These are phyloP conservation scores for Suillus decipiens DNA, from an alignment of 768 basidiomycete genomes.

Conservation along the genomic window DNA sequence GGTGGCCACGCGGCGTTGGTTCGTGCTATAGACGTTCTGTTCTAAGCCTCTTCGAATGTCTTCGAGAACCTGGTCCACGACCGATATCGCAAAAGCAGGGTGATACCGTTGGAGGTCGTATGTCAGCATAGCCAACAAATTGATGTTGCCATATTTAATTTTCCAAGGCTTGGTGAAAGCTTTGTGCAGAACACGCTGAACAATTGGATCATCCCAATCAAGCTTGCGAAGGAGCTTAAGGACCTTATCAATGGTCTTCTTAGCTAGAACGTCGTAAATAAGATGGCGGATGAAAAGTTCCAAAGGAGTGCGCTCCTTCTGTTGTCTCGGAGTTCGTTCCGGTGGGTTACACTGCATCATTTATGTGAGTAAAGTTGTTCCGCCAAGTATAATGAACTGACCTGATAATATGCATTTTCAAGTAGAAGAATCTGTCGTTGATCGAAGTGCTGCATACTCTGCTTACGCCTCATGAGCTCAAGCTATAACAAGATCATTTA, in stretches of 20 bases:
- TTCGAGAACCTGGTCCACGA: constrained; percentile 95
- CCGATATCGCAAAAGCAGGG: constrained; percentile 80
- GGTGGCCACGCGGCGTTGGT: constrained; percentile 89
- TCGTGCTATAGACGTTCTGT: constrained; percentile 92
- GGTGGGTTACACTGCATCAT: constrained; percentile 88
- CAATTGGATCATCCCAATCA: constrained; percentile 82
- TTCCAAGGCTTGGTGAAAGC: constrained; percentile 99
- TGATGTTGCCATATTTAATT: constrained; percentile 88
- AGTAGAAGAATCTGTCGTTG: constrained; percentile 85
- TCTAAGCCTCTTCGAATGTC: constrained; percentile 90
- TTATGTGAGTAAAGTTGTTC: constrained; percentile 11
- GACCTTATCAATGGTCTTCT: constrained; percentile 95
- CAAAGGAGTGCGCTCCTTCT: constrained; percentile 82
- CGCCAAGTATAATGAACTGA: constrained; percentile 30
- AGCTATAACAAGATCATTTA: constrained; percentile 48
- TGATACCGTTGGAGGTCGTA: constrained; percentile 95
- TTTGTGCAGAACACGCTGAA: constrained; percentile 71
- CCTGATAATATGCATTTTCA: constrained; percentile 99
- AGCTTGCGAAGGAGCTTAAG: constrained; percentile 90
- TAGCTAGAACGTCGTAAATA: constrained; percentile 90
- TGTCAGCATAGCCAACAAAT: constrained; percentile 89
- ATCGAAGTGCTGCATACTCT: constrained; percentile 91
- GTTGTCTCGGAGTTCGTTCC: constrained; percentile 82
- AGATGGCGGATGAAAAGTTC: constrained; percentile 95
- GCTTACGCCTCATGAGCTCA: constrained; percentile 93